Conservation (phyloP, 768 basidiomycete genomes). For the Boletus patriciae region DNA sequence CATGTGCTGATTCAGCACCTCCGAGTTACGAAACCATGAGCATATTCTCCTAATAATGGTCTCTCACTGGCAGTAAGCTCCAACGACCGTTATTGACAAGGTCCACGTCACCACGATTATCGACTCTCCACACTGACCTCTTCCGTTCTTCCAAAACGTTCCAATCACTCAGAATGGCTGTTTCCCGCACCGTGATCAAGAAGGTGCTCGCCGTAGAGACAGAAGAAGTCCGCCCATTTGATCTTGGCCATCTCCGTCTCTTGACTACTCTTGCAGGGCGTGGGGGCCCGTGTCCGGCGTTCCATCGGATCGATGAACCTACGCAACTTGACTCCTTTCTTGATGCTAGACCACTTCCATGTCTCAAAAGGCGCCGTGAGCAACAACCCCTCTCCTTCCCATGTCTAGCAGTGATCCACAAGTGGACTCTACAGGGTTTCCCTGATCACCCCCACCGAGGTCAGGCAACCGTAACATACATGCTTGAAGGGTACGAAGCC, state of each 20-base stretch:
- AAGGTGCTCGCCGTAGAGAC: slow-evolving; percentile 76
- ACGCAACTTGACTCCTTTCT: slow-evolving; percentile 84
- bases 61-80: not conserved
- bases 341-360: slow-evolving; percentile 86
- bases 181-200: slow-evolving; percentile 70
- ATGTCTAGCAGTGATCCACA: not conserved
- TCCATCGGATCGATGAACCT: slow-evolving; percentile 78
- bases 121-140: not conserved
- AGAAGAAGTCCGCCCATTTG: slow-evolving; percentile 51
- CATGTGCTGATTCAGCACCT: slow-evolving; percentile 9
- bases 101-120: not conserved
- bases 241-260: not conserved
- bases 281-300: slow-evolving; percentile 78
- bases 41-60: not conserved
- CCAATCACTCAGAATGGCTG: slow-evolving; percentile 27
- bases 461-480: slow-evolving; percentile 86
- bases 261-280: slow-evolving; percentile 49
- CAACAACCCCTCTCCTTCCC: slow-evolving; percentile 1
- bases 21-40: not conserved
- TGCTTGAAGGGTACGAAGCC: slow-evolving; percentile 68
- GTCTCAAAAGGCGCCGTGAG: slow-evolving; percentile 66
- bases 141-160: not conserved
- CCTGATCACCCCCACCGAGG: slow-evolving; percentile 94
- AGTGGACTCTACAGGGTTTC: slow-evolving; percentile 57
- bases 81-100: not conserved